Conservation (phyloP, 192 early-diverging fungal genomes). For the Coemansia sp. region DNA sequence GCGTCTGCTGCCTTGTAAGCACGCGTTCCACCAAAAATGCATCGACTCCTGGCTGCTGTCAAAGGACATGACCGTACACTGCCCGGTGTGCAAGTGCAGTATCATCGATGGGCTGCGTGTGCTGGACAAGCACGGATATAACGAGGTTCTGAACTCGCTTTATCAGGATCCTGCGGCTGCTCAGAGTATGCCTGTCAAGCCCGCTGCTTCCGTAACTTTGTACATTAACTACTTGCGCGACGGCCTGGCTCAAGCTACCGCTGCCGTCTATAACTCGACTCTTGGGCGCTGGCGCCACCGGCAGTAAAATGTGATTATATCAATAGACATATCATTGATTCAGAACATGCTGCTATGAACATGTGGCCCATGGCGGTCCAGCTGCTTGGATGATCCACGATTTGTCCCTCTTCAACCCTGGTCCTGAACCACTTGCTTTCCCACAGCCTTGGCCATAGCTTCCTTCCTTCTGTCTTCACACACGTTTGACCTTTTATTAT, state of each 20-base stretch:
- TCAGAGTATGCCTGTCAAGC: not conserved
- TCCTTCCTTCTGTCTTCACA: not conserved
- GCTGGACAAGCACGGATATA: constrained; percentile 41
- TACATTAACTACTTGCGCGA: not conserved
- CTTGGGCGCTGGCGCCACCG: constrained; percentile 9
- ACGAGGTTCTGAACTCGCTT: constrained; percentile 25
- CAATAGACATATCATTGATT: not conserved
- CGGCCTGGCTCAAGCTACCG: not conserved
- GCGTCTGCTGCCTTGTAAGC: constrained; percentile 68
- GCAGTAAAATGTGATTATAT: not conserved
- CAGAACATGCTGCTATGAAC: not conserved
- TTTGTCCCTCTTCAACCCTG: not conserved
- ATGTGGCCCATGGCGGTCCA: not conserved
- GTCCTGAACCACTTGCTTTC: not conserved
- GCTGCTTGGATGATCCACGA: not conserved
- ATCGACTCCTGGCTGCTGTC: constrained; percentile 77
- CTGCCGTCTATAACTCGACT: constrained; percentile 4
- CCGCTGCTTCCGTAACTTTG: not conserved
- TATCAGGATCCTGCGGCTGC: not conserved
- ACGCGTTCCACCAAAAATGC: constrained; percentile 81
- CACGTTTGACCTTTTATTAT: not conserved
- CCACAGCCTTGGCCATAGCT: not conserved
- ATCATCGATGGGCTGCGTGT: constrained; percentile 33
- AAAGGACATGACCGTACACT: constrained; percentile 66
- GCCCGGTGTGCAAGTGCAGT: constrained; percentile 75